A percentile compares a stretch with the other conserved stretches of the same genome.
Evolutionary conservation across 2,329 filamentous ascomycete genomes (phyloP).

Genomic region (Mariannaea elegans): DNA sequence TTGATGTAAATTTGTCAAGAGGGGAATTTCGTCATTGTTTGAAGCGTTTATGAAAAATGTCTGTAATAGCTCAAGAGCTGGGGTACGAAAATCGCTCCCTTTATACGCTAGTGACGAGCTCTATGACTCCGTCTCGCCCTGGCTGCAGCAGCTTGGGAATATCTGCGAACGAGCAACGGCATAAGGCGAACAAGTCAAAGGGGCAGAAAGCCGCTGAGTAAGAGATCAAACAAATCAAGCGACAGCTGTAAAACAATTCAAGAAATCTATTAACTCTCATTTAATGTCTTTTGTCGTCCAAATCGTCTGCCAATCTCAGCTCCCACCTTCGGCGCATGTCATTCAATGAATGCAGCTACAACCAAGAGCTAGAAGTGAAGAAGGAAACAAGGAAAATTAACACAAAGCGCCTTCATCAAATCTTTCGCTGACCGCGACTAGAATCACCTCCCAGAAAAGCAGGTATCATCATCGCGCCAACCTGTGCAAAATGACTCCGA

Average conservation of each 20-base stretch:
- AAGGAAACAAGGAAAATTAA: slow-evolving; percentile 7
- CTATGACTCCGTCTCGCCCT: too few species aligned
- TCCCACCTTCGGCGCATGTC: slow-evolving; percentile 13
- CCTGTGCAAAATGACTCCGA: slow-evolving; percentile 3
- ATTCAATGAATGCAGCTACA: slow-evolving; percentile 10
- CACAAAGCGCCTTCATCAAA: slow-evolving; percentile 12
- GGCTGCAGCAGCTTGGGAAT: too few species aligned
- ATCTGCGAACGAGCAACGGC: too few species aligned
- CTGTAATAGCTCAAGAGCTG: too few species aligned
- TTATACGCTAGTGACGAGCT: too few species aligned
- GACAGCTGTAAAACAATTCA: slow-evolving; percentile 23
- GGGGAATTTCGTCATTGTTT: too few species aligned
- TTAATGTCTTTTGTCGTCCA: slow-evolving; percentile 35
- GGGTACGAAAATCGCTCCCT: too few species aligned
- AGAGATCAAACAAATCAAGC: not conserved
- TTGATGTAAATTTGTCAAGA: too few species aligned
- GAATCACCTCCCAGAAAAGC: not conserved
- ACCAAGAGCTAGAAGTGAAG: slow-evolving; percentile 16
- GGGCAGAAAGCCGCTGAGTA: too few species aligned
- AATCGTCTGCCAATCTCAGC: slow-evolving; percentile 27
- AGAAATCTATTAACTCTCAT: slow-evolving; percentile 39
- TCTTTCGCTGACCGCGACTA: slow-evolving; percentile 13
- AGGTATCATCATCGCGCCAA: not conserved
- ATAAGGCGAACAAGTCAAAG: too few species aligned
- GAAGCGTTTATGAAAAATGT: too few species aligned